Evolutionary conservation across 495 filamentous ascomycete genomes (phyloP), one percentile per base, ranked within the genome.

Genomic region (Hyaloscypha finlandica): DNA sequence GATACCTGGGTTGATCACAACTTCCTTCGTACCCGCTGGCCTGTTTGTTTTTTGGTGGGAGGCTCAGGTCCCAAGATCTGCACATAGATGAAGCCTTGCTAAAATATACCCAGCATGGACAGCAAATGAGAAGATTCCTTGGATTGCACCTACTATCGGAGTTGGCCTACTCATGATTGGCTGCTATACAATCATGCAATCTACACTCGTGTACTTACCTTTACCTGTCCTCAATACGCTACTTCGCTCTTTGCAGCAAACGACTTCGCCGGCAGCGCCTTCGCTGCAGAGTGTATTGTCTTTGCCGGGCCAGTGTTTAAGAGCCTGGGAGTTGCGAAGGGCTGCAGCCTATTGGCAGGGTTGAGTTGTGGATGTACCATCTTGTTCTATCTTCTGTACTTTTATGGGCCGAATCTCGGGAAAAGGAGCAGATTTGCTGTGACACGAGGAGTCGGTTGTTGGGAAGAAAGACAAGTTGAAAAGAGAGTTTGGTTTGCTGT

Each of bases 201-300:
- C 83, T 53, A 82, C 92, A 67, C 85, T 92, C 81, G 90, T 87
- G 72, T 95, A 93, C 75, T 82, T 94, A 20, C 51, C 65, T 2
- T 62, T 8, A 54, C 65, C 14, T 67, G 62, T 32, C 77, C 85
- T 8, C 76, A 88, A 9, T 82, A 85, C 4, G 81, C 80, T 31
- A 85, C 85, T 69, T 83, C 85, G 76, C 68, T 87, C 53, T 74
- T 88, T 71, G 82, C 84, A 25, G 81, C 80, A 6, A 86, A 86
- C 71, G 82, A 85, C 68, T 77, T 82, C 59, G 77, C 77, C 29
- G 74, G 83, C 53, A 78, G 75, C 32, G 69, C 75, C 0, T 73
- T 85, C 16, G 85, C 85, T 2, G 81, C 80, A 32, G 84, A 78
- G 0, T 78, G 78, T 68, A 76, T 86, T 35, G 64, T 85, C 37